Base-by-base conservation (phyloP, 2,329 filamentous ascomycete species). In the Claviceps maximensis region DNA sequence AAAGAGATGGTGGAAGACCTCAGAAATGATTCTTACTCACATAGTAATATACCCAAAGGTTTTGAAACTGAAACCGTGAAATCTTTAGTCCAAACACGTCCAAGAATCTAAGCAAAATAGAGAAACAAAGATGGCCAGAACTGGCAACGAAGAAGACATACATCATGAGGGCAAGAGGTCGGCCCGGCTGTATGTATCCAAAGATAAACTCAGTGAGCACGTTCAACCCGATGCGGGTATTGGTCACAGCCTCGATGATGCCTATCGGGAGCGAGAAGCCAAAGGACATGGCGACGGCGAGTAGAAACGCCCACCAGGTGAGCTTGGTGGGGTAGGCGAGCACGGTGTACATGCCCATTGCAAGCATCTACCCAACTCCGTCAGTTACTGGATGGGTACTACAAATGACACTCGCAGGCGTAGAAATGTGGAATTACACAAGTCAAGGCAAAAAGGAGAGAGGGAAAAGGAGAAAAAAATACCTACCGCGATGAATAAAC, bases 121-220 rank as follows among this genome's bases (percentile, higher is more conserved):
- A 12, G 17, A 8, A n/a, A 5, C 4, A 29, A n/a, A n/a, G 2
- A 9, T 6, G 42, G 12, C 9, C 12, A 36, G 10, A 33, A 2
- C 6, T 17, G 3, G 19, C 19, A n/a, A 31, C 5, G 5, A 23
- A 38, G 23, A 23, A 38, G 23, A 61, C 71, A 58, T 63, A 86
- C 70, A 88, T 74, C 84, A 89, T 89, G 56, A 88, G 77, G 0
- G 82, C 85, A 52, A 89, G 69, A 0, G 86, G 85, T 6, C 78
- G 71, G 2, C 86, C 86, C 0, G 84, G 84, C 57, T 87, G 83
- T 60, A 89, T 85, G 61, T 89, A 89, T 1, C 86, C 86, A 54
- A 82, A 80, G 4, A 89, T 70, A 57, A 88, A 87, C 67, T 87
- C 84, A 1, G 84, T 86, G 56, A 89, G 70, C 27, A 89, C 84